Percentiles rank a stretch among this genome's conserved stretches.
Evolutionary conservation across 2,329 filamentous ascomycete species (phyloP).

Genomic region (Trematosphaeria pertusa): DNA sequence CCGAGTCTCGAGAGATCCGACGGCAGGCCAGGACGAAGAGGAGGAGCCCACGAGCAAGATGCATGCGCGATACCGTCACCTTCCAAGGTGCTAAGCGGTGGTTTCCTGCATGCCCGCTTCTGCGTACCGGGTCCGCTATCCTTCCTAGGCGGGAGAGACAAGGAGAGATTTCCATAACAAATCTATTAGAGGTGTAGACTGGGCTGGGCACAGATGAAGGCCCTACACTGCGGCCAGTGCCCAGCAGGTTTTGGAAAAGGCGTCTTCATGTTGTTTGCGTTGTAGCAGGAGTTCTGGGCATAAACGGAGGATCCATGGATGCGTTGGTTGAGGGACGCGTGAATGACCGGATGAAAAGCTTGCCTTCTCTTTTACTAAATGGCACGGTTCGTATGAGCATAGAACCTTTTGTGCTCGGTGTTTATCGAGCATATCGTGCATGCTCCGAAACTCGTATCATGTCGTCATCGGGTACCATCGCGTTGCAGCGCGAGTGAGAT

Average conservation of each 20-base stretch:
- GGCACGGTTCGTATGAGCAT: background rate
- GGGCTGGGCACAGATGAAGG: background rate
- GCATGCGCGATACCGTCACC: background rate
- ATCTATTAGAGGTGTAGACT: background rate
- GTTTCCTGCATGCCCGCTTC: background rate
- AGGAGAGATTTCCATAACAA: background rate
- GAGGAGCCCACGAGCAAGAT: too few relatives aligned
- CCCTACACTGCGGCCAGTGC: background rate
- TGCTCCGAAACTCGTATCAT: background rate
- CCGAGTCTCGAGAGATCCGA: conserved; percentile 4
- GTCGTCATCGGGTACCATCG: conserved; percentile 6
- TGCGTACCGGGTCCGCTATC: background rate
- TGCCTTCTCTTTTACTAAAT: background rate
- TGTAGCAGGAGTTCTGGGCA: background rate
- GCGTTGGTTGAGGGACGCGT: too few relatives aligned
- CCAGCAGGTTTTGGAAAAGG: background rate
- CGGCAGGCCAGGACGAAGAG: background rate
- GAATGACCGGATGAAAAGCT: background rate
- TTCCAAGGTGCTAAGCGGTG: background rate
- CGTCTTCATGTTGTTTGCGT: too few relatives aligned
- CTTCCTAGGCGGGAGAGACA: background rate
- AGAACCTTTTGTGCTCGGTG: background rate
- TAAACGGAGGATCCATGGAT: too few relatives aligned
- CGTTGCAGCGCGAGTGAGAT: conserved; percentile 6
- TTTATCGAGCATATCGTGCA: background rate